Base-by-base conservation (phyloP, 2,329 filamentous ascomycete species). In the Zasmidium cellare region DNA sequence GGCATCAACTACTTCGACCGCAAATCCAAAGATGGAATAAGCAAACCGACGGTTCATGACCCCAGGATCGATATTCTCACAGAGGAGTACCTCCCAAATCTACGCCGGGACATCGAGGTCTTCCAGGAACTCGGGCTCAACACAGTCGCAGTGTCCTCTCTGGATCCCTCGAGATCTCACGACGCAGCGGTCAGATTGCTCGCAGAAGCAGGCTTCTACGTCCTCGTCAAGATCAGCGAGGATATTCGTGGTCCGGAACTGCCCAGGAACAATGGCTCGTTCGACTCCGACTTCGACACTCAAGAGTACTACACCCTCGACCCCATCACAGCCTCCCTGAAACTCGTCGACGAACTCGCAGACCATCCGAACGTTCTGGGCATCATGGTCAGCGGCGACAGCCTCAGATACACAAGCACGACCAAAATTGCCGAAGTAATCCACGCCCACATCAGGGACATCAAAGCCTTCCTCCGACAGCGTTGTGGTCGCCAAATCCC, bases 1-100 rank as follows among this genome's bases (percentile, higher is more conserved):
- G 65, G 64, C 51, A 54, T 66, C 28, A 61, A 55, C 12, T 66
- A 67, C 56, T 55, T 46, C 46, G 58, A 62, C 22, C 50, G 53
- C 23, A 19, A 53, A 12, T n/a, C 38, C 9, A 31, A 55, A 28
- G 19, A 46, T 20, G 38, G 24, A 35, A 28, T 11, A 28, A 23
- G 24, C 12, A 16, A 9, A n/a, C 24, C 55, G 9, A 46, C 23
- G 3, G 41, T 45, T 18, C 23, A 31, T 23, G 24, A 51, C 3
- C 50, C 52, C 9, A 24, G 38, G 24, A 46, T 58, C 14, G 62
- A 67, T 38, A 48, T 59, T 1, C 49, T 66, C 7, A 50, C 60
- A 16, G 53, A 62, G 19, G 60, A 57, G 23, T 54, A 55, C 41
- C 52, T 65, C 0, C 48, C 47, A 12, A 59, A 62, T 45, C 51